Conservation (phyloP, 1,284 basidiomycete species). For the Hortiboletus rubellus region DNA sequence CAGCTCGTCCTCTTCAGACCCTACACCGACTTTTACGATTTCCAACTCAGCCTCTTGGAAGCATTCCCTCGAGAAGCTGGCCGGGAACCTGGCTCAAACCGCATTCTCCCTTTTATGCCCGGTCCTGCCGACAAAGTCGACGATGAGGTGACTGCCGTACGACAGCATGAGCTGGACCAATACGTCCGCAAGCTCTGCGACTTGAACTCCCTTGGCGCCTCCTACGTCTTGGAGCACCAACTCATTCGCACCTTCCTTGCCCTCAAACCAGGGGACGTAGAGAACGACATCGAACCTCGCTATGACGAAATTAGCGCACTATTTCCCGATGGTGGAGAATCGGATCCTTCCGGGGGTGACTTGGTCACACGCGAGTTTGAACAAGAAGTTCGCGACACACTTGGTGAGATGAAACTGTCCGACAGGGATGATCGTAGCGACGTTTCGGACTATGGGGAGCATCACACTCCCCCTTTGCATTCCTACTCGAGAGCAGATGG, state of each 20-base stretch:
- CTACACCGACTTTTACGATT: slow-evolving; percentile 99
- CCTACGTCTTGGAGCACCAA: slow-evolving; percentile 80
- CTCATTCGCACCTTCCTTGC: slow-evolving; percentile 87
- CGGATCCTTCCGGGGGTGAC: slow-evolving; percentile 31
- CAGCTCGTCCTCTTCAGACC: slow-evolving; percentile 91
- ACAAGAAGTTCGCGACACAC: slow-evolving; percentile 46
- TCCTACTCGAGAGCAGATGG: slow-evolving; percentile 2
- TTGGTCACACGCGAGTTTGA: slow-evolving; percentile 36
- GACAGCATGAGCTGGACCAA: slow-evolving; percentile 83
- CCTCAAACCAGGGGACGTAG: slow-evolving; percentile 85
- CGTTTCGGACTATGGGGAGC: slow-evolving; percentile 62
- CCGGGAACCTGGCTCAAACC: slow-evolving; percentile 56
- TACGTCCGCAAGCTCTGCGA: slow-evolving; percentile 83
- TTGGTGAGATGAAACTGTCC: slow-evolving; percentile 47
- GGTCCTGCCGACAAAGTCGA: slow-evolving; percentile 87
- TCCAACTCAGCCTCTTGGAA: slow-evolving; percentile 88
- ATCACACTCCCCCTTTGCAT: slow-evolving; percentile 43
- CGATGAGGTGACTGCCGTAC: slow-evolving; percentile 79
- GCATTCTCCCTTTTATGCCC: slow-evolving; percentile 95
- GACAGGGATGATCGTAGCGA: slow-evolving; percentile 48
- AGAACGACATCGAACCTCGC: slow-evolving; percentile 61
- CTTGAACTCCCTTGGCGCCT: slow-evolving; percentile 62
- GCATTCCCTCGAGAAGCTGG: slow-evolving; percentile 90
- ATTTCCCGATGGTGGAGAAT: slow-evolving; percentile 41
- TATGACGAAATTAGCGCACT: slow-evolving; percentile 57